phyloP scores from a whole-genome alignment of 2,329 filamentous ascomycete species.

The Ascochyta clinopodiicola region DNA sequence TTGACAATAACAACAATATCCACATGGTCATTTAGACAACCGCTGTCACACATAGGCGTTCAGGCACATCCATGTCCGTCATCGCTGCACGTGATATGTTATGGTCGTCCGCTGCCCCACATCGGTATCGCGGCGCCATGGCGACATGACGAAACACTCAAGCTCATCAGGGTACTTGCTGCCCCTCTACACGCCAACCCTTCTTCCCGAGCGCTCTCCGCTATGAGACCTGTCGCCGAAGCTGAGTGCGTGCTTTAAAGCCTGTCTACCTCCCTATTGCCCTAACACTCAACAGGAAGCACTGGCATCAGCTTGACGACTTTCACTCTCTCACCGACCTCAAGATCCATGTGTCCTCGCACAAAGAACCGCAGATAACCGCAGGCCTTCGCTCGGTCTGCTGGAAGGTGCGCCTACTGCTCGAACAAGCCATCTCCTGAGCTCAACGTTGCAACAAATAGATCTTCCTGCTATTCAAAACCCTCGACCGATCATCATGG shows the following conservation, averaged over 20 bases:
- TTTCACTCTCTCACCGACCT: constrained; percentile 47
- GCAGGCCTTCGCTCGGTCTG: constrained; percentile 83
- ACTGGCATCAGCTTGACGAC: constrained; percentile 46
- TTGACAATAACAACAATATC: constrained; percentile 1
- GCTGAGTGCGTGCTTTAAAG: constrained; percentile 35
- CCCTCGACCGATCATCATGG: constrained; percentile 72
- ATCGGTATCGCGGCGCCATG: constrained; percentile 16
- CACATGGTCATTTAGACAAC: neutral
- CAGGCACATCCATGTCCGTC: neutral
- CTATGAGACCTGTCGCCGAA: constrained; percentile 43
- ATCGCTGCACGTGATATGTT: constrained; percentile 17
- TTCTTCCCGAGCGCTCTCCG: constrained; percentile 13
- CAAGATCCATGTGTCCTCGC: constrained; percentile 47
- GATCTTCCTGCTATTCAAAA: constrained; percentile 82
- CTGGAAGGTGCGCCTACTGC: constrained; percentile 73
- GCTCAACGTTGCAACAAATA: constrained; percentile 62
- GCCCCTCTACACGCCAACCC: constrained; percentile 20
- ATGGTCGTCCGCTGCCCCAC: constrained; percentile 23
- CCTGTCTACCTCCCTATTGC: neutral
- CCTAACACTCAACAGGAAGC: constrained; percentile 38
- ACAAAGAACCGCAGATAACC: constrained; percentile 49
- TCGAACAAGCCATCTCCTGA: neutral
- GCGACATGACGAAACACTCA: constrained; percentile 20
- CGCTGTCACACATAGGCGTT: neutral
- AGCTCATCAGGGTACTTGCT: constrained; percentile 44